phyloP scores from a whole-genome alignment of 495 filamentous ascomycete species.

The Immersiella caudata region DNA sequence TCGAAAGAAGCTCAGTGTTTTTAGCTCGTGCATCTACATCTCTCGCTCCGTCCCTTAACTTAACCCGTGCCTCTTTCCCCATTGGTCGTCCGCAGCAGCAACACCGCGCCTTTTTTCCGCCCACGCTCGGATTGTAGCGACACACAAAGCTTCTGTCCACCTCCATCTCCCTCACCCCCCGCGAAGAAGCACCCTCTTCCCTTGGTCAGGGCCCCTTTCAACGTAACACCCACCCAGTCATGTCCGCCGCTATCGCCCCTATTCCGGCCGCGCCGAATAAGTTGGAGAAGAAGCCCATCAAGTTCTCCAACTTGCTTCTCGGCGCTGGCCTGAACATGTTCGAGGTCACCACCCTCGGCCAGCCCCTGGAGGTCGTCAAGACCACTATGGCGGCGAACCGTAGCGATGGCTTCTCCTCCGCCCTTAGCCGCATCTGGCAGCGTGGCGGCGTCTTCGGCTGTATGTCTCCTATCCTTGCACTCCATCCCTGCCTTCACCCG shows the following conservation, averaged over 20 bases:
- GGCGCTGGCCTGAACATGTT: constrained; percentile 98
- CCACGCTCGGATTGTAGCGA: constrained; percentile 18
- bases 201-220: constrained; percentile 88
- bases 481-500: neutral
- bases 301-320: constrained; percentile 97
- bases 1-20: neutral
- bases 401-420: constrained; percentile 78
- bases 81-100: neutral
- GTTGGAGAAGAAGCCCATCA: constrained; percentile 99
- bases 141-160: constrained; percentile 17
- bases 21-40: neutral
- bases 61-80: neutral
- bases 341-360: constrained; percentile 73
- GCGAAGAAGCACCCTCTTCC: constrained; percentile 84
- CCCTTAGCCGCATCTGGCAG: constrained; percentile 85
- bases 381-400: constrained; percentile 99
- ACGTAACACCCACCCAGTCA: constrained; percentile 50
- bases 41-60: neutral
- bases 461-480: constrained; percentile 56
- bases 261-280: constrained; percentile 54
- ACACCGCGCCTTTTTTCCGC: constrained; percentile 11
- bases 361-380: constrained; percentile 98
- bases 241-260: constrained; percentile 62
- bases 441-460: constrained; percentile 95
- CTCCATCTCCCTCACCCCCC: constrained; percentile 18